Percentiles rank a stretch among this genome's conserved stretches.
Conservation (phyloP, 257 asterid genomes). For the Thymus quinquecostatus region DNA sequence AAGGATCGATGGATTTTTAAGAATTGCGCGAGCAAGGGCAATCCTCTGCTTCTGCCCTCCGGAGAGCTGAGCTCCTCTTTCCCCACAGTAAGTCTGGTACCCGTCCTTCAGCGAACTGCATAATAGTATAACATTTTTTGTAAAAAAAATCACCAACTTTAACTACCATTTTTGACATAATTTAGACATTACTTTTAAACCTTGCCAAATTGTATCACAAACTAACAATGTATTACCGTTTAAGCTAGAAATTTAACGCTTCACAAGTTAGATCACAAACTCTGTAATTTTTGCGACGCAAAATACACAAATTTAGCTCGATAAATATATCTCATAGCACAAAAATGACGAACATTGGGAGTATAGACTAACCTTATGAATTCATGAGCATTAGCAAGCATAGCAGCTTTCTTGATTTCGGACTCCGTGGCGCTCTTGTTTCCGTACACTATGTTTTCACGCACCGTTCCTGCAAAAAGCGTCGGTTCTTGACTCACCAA, state of each 20-base stretch:
- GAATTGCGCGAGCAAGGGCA: slow-evolving; percentile 70
- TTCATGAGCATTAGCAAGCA: slow-evolving; percentile 76
- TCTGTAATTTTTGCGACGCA: too few relatives aligned
- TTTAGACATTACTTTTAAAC: too few relatives aligned
- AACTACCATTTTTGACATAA: too few relatives aligned
- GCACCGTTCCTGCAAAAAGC: slow-evolving; percentile 60
- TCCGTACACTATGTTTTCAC: slow-evolving; percentile 66
- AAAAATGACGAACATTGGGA: too few relatives aligned
- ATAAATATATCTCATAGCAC: too few relatives aligned
- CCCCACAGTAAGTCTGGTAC: slow-evolving; percentile 71
- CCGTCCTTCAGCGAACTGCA: slow-evolving; percentile 65
- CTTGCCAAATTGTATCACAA: too few relatives aligned
- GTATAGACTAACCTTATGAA: slow-evolving; percentile 52
- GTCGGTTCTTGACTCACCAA: slow-evolving; percentile 79
- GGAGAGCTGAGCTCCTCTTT: slow-evolving; percentile 71
- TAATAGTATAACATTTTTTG: background rate
- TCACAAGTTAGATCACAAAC: too few relatives aligned
- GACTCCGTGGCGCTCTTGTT: slow-evolving; percentile 54
- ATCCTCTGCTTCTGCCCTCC: slow-evolving; percentile 84
- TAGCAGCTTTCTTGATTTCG: slow-evolving; percentile 64
- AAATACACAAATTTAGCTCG: too few relatives aligned
- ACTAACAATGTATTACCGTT: too few relatives aligned
- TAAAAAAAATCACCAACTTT: background rate
- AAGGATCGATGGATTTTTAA: slow-evolving; percentile 71
- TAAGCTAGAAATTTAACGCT: too few relatives aligned